Evolutionary conservation across 768 basidiomycete species (phyloP), one percentile per base, ranked within the genome.

Genomic region (Candolleomyces eurysporus): DNA sequence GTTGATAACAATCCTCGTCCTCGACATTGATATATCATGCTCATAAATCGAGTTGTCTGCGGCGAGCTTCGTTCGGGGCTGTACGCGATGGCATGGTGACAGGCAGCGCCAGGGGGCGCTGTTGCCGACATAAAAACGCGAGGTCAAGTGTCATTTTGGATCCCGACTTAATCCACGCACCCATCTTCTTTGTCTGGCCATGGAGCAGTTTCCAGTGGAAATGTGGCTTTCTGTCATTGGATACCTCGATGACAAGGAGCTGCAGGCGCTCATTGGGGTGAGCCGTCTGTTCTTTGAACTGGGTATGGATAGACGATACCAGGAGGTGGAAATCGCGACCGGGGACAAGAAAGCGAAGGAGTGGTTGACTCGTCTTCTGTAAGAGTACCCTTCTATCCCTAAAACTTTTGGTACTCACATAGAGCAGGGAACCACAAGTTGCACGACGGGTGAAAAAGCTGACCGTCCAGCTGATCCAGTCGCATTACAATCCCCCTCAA

Each of bases 281-380:
- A 64, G 61, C 45, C 52, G 54, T 2, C 54, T 58, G 60, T 58
- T 64, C 26, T 64, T 58, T 42, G 42, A 61, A 13, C 32, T 58
- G 3, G 63, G 60, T 6, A 61, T 64, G 60, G 48, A 61, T 46
- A 40, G 45, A 22, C 40, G 52, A 39, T 64, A 64, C 59, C 8
- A 26, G 4, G 59, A 63, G 26, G 7, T 63, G 9, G 42, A 21
- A 10, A 16, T 61, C 14, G 51, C 54, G 16, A 54, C 32, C 8
- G 50, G 49, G 1, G 51, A 40, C 11, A 30, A 17, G 21, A n/a
- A 31, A 17, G 31, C 40, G 9, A 26, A 31, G 5, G 5, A 4
- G n/a, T 46, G 13, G 31, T 30, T 61, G 16, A 32, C 17, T 31
- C 60, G 39, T 45, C 17, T 61, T 49, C 39, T 31, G 60, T 61